A percentile compares a stretch with the other conserved stretches of the same genome.
These are phyloP conservation scores for Aspergillus sergii DNA, from an alignment of 2,329 filamentous ascomycete genomes.

Conservation along the genomic window DNA sequence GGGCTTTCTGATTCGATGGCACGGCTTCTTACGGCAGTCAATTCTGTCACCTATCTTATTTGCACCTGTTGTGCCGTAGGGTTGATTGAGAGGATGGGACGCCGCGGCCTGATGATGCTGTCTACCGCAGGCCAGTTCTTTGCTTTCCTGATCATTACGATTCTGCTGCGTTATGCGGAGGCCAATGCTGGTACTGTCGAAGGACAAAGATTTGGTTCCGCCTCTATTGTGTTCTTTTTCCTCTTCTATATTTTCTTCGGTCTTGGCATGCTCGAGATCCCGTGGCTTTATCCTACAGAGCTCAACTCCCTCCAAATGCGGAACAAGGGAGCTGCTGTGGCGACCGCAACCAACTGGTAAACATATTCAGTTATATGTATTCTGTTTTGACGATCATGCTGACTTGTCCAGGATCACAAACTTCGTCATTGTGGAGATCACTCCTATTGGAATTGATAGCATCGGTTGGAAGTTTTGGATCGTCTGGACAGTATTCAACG, in stretches of 20 bases:
- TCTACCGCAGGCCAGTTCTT: slow-evolving; percentile 53
- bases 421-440: too few species aligned
- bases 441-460: too few species aligned
- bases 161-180: slow-evolving; percentile 39
- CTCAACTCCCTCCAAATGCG: slow-evolving; percentile 53
- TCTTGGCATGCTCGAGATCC: slow-evolving; percentile 46
- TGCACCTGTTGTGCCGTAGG: slow-evolving; percentile 52
- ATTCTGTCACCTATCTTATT: slow-evolving; percentile 52
- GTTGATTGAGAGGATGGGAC: slow-evolving; percentile 55
- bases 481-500: slow-evolving; percentile 50
- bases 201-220: background rate
- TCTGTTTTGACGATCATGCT: too few species aligned
- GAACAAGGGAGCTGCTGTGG: slow-evolving; percentile 50
- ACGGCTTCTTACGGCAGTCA: slow-evolving; percentile 59
- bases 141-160: slow-evolving; percentile 56
- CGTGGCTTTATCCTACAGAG: slow-evolving; percentile 44
- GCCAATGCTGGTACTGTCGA: slow-evolving; percentile 34
- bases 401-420: too few species aligned
- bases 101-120: slow-evolving; percentile 61
- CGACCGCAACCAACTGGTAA: slow-evolving; percentile 53
- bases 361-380: too few species aligned
- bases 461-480: slow-evolving; percentile 38
- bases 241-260: slow-evolving; percentile 56
- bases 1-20: slow-evolving; percentile 48
- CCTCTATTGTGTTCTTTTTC: slow-evolving; percentile 52